Percentiles rank a stretch among this genome's conserved stretches.
phyloP scores from a whole-genome alignment of 768 basidiomycete species.

The Trametes cingulata region DNA sequence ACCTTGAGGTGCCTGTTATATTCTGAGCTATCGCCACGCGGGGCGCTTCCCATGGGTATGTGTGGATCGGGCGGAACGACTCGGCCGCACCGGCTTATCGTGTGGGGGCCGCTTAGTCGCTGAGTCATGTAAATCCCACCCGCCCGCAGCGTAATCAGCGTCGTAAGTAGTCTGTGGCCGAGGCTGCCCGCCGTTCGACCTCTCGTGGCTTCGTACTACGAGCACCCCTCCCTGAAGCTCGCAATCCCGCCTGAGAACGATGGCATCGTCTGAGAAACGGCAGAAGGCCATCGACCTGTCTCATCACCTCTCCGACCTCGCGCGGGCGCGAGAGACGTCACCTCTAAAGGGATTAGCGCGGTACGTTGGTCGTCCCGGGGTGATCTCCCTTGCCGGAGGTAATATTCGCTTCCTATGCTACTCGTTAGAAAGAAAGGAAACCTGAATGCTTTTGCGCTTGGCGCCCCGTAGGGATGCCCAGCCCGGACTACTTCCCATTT shows the following conservation, averaged over 20 bases:
- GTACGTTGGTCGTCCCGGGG: constrained; percentile 53
- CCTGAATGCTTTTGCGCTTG: background rate
- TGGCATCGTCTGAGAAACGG: constrained; percentile 34
- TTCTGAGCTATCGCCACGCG: no score
- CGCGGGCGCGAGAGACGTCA: constrained; percentile 49
- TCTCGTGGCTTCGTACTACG: background rate
- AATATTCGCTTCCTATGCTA: background rate
- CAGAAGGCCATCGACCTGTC: constrained; percentile 63
- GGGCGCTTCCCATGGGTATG: no score
- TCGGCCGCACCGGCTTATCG: constrained; percentile 2
- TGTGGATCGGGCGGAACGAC: background rate
- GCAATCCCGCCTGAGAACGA: constrained; percentile 11
- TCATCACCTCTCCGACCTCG: constrained; percentile 65
- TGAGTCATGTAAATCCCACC: constrained; percentile 8
- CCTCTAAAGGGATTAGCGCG: constrained; percentile 69
- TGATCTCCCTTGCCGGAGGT: constrained; percentile 74
- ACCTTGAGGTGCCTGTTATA: no score
- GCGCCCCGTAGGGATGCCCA: constrained; percentile 55
- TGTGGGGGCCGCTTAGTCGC: background rate
- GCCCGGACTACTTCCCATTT: constrained; percentile 71
- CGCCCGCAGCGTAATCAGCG: background rate
- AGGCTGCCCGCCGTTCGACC: background rate
- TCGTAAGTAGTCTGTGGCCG: no score
- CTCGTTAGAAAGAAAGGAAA: background rate
- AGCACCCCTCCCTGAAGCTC: constrained; percentile 6